Evolutionary conservation across 108 stramenopile genomes (phyloP).

Genomic region (Hondaea fermentalgiana): DNA sequence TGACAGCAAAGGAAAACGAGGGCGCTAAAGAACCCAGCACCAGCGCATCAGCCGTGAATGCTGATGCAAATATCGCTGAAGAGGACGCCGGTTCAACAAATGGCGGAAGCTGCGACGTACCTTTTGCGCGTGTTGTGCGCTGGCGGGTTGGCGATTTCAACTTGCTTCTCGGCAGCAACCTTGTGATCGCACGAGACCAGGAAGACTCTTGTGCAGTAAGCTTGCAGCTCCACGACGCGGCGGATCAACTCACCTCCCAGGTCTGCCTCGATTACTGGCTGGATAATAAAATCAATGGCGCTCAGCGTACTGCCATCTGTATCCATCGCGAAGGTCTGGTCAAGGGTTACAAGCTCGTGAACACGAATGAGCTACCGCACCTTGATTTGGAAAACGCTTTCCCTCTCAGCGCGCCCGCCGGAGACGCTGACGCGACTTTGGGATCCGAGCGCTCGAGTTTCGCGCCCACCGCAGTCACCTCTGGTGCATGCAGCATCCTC

Average conservation of each 20-base stretch:
- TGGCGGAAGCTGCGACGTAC: not conserved
- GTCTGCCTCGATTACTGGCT: constrained; percentile 8
- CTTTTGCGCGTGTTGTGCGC: not conserved
- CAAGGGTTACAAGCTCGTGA: not conserved
- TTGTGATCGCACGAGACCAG: not conserved
- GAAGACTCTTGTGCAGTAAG: not conserved
- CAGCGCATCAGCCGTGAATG: too few relatives aligned
- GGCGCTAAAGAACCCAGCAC: not conserved
- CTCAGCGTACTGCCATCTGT: not conserved
- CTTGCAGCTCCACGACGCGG: not conserved
- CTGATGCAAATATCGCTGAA: too few relatives aligned
- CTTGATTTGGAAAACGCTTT: not conserved
- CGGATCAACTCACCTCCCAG: not conserved
- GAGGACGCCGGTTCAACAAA: too few relatives aligned
- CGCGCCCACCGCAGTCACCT: not conserved
- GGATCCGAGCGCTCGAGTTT: not conserved
- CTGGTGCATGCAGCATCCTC: not conserved
- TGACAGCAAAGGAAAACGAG: not conserved
- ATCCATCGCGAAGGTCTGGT: not conserved
- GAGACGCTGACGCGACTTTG: too few relatives aligned
- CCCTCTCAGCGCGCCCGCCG: not conserved
- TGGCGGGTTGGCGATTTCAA: not conserved
- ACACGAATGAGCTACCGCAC: not conserved
- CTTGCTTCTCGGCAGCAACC: not conserved
- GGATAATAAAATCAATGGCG: not conserved